Conservation (phyloP, 1,284 basidiomycete genomes). For the Meira nashicola region DNA sequence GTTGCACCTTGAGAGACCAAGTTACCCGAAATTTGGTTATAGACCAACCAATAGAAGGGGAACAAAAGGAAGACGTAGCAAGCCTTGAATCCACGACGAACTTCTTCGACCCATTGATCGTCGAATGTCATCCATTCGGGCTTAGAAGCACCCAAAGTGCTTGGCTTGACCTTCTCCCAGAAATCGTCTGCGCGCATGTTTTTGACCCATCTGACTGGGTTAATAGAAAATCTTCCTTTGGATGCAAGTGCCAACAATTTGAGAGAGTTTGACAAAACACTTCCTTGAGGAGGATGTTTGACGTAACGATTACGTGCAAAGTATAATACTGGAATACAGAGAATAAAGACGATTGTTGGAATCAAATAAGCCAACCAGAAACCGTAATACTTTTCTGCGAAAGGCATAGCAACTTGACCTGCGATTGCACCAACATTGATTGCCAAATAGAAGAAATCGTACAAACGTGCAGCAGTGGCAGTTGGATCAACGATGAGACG, state of each 20-base stretch:
- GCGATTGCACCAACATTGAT: constrained; percentile 50
- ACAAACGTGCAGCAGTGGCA: constrained; percentile 58
- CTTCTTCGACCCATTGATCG: constrained; percentile 69
- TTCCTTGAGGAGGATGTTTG: constrained; percentile 69
- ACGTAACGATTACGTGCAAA: constrained; percentile 66
- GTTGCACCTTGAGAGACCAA: constrained; percentile 59
- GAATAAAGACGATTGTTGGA: constrained; percentile 55
- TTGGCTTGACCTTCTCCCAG: constrained; percentile 74
- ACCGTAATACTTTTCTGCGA: constrained; percentile 54
- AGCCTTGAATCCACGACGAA: constrained; percentile 74
- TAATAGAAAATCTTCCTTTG: constrained; percentile 51
- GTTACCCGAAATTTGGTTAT: constrained; percentile 63
- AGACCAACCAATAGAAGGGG: constrained; percentile 56
- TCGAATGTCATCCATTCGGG: constrained; percentile 57
- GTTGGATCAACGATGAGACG: constrained; percentile 75
- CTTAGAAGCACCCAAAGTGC: constrained; percentile 51
- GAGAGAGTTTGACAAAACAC: constrained; percentile 63
- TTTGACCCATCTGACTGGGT: constrained; percentile 45
- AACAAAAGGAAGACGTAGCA: constrained; percentile 76
- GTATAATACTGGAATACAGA: constrained; percentile 65
- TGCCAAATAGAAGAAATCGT: constrained; percentile 51
- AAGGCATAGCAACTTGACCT: constrained; percentile 55
- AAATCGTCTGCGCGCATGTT: constrained; percentile 61
- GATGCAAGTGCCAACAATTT: constrained; percentile 47
- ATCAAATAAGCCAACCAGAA: constrained; percentile 55